phyloP scores from a whole-genome alignment of 2,329 filamentous ascomycete species.

The Colletotrichum ledebouriae region DNA sequence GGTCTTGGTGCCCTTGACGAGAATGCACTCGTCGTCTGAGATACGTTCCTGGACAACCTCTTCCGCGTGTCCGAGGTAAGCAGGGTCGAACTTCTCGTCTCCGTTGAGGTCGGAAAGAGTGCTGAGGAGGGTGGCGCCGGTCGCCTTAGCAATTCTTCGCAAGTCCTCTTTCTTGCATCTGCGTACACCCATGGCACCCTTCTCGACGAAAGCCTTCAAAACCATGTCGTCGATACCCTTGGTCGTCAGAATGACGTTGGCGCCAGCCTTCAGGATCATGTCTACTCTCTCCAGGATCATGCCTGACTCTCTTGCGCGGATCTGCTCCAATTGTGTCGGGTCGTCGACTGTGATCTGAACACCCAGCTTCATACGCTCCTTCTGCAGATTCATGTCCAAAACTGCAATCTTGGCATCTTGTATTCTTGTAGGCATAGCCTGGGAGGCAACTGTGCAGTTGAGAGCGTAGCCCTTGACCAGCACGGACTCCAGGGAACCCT shows the following conservation, averaged over 20 bases:
- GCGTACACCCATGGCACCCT: slow-evolving; percentile 93
- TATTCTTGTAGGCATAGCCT: slow-evolving; percentile 96
- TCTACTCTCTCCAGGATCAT: slow-evolving; percentile 95
- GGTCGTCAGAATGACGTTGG: slow-evolving; percentile 95
- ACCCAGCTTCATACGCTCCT: slow-evolving; percentile 98
- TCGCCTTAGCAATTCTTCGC: slow-evolving; percentile 94
- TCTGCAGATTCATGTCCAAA: slow-evolving; percentile 97
- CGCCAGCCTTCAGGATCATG: slow-evolving; percentile 97
- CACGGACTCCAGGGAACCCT: slow-evolving; percentile 88
- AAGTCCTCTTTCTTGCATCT: slow-evolving; percentile 99
- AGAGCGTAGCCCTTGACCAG: slow-evolving; percentile 96
- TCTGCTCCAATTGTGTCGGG: slow-evolving; percentile 96
- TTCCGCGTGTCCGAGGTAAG: slow-evolving; percentile 90
- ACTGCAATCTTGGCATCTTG: slow-evolving; percentile 96
- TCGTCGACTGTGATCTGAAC: slow-evolving; percentile 99
- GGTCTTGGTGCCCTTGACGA: slow-evolving; percentile 95
- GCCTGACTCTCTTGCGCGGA: slow-evolving; percentile 89
- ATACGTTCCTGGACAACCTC: slow-evolving; percentile 99
- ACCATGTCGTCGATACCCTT: slow-evolving; percentile 98
- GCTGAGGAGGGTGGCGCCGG: slow-evolving; percentile 92
- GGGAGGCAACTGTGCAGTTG: slow-evolving; percentile 98
- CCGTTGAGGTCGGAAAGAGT: slow-evolving; percentile 96
- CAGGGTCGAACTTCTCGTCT: slow-evolving; percentile 94
- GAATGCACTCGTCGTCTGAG: slow-evolving; percentile 97
- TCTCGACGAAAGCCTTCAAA: slow-evolving; percentile 94